Conservation (phyloP, 23 red algal genomes). For the Cyanidioschyzon merolae region DNA sequence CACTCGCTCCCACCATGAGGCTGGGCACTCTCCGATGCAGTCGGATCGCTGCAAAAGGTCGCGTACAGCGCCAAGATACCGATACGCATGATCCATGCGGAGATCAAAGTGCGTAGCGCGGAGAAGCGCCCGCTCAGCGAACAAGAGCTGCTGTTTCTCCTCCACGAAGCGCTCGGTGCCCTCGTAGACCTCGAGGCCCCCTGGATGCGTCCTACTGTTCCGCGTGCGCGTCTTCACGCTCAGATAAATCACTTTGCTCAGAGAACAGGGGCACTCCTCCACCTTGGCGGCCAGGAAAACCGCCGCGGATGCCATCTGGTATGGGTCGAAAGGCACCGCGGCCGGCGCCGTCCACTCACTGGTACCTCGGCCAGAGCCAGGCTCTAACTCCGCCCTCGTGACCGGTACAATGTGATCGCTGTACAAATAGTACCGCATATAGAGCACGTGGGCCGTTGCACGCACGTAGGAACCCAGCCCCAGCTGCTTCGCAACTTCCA, state of each 20-base stretch:
- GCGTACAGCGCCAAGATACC: background rate
- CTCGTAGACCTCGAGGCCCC: constrained; percentile 23
- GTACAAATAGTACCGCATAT: background rate
- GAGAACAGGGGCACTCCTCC: constrained; percentile 14
- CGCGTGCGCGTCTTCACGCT: constrained; percentile 29
- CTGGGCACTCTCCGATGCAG: background rate
- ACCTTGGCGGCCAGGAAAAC: constrained; percentile 31
- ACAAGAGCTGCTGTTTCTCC: constrained; percentile 30
- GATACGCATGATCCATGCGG: constrained; percentile 18
- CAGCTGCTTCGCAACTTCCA: background rate
- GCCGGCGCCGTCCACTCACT: background rate
- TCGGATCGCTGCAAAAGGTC: background rate
- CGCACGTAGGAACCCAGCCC: background rate
- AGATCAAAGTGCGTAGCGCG: constrained; percentile 22
- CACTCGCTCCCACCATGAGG: background rate
- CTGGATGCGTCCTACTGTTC: constrained; percentile 16
- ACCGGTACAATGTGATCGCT: background rate
- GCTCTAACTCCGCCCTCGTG: background rate
- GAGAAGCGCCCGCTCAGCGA: constrained; percentile 16
- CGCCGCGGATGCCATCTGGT: constrained; percentile 22
- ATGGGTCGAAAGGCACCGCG: background rate
- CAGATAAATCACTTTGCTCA: constrained; percentile 21
- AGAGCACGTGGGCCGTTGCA: background rate
- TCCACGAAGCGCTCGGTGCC: constrained; percentile 29
- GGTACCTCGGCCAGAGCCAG: background rate